phyloP scores from a whole-genome alignment of 208 protist species.

The Acanthamoeba castellanii region DNA sequence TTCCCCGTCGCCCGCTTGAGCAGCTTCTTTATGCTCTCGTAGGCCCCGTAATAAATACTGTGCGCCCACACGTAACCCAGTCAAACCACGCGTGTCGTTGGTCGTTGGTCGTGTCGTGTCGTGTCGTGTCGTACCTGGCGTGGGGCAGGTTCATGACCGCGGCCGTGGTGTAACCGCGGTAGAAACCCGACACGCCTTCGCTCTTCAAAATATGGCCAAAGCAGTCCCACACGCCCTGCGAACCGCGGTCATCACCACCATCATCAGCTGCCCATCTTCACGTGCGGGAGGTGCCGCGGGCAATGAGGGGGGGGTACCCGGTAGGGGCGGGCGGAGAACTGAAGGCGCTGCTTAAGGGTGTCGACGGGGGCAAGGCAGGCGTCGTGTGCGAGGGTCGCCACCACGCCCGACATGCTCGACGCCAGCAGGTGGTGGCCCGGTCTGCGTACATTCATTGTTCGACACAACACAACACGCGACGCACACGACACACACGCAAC shows the following conservation, averaged over 20 bases:
- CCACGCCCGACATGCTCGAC: slow-evolving; percentile 6
- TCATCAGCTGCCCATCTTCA: neutral
- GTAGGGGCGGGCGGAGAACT: slow-evolving; percentile 4
- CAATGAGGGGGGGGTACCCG: neutral
- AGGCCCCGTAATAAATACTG: slow-evolving; percentile 44
- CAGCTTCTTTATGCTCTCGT: slow-evolving; percentile 48
- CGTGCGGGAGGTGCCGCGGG: no score
- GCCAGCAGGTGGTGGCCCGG: neutral
- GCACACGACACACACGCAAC: neutral
- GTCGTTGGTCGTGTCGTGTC: neutral
- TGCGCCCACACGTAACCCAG: no score
- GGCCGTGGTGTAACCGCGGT: slow-evolving; percentile 8
- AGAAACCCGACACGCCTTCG: neutral
- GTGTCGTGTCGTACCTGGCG: neutral
- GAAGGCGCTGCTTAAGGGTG: slow-evolving; percentile 36
- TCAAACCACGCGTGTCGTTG: no score
- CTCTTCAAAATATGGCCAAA: slow-evolving; percentile 11
- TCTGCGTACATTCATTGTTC: no score
- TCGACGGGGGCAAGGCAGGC: slow-evolving; percentile 14
- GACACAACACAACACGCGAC: no score
- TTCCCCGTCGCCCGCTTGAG: neutral
- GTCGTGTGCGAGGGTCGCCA: slow-evolving; percentile 1
- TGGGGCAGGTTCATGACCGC: slow-evolving; percentile 32
- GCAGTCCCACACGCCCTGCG: slow-evolving; percentile 8
- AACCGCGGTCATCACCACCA: neutral